Evolutionary conservation across 106 monocot species (phyloP).

Genomic region (Platanthera zijinensis): DNA sequence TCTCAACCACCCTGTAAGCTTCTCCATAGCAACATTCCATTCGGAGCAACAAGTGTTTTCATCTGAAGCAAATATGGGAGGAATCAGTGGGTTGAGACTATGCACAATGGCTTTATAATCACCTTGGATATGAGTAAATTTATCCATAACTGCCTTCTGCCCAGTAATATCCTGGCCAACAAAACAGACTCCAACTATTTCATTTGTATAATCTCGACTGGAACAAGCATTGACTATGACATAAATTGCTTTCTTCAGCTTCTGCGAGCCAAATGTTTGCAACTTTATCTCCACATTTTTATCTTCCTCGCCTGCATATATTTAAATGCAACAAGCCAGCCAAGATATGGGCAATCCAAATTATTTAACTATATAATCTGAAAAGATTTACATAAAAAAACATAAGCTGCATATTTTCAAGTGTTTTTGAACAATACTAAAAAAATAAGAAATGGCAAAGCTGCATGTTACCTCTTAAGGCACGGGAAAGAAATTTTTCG

Average conservation of each 20-base stretch:
- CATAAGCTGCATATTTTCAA: background rate
- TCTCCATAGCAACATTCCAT: constrained; percentile 96
- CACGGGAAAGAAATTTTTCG: constrained; percentile 59
- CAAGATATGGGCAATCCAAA: background rate
- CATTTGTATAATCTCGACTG: constrained; percentile 69
- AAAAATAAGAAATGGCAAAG: background rate
- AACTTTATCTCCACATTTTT: constrained; percentile 91
- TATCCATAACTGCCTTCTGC: constrained; percentile 91
- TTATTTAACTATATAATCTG: background rate
- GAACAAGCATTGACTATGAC: constrained; percentile 93
- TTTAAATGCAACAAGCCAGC: background rate
- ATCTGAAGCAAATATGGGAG: constrained; percentile 94
- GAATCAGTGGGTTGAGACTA: constrained; percentile 79
- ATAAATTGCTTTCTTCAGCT: constrained; percentile 50
- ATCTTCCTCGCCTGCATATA: constrained; percentile 83
- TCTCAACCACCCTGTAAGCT: constrained; percentile 76
- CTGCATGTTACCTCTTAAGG: constrained; percentile 46
- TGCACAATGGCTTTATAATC: constrained; percentile 93
- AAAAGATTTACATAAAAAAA: constrained; percentile 5
- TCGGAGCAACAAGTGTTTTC: constrained; percentile 85
- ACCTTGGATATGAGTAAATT: constrained; percentile 89
- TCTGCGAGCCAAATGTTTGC: constrained; percentile 51
- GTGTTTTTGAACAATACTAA: background rate
- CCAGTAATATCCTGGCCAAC: constrained; percentile 90
- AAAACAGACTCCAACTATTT: constrained; percentile 90